phyloP scores from a whole-genome alignment of 306 rosid species.

The Begonia masoniana region DNA sequence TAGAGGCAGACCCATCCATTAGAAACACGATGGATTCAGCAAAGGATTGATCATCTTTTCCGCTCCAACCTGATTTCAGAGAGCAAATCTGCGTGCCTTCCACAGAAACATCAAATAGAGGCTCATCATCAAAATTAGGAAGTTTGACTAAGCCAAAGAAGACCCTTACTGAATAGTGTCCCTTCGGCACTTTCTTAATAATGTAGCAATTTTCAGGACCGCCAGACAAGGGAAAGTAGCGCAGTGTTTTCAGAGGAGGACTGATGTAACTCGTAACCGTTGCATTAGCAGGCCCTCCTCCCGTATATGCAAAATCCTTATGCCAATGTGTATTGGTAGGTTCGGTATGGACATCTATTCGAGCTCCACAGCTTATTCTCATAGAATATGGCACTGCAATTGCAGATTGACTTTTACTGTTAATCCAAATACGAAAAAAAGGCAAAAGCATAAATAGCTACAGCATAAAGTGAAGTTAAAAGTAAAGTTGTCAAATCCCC shows the following conservation, averaged over 20 bases:
- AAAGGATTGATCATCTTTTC: slow-evolving; percentile 57
- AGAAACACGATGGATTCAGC: slow-evolving; percentile 63
- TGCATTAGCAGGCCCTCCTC: slow-evolving; percentile 80
- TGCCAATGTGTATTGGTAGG: slow-evolving; percentile 72
- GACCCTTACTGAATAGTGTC: slow-evolving; percentile 71
- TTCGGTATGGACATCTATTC: slow-evolving; percentile 41
- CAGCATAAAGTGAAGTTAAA: slow-evolving; percentile 2
- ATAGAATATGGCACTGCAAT: slow-evolving; percentile 63
- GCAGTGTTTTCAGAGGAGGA: slow-evolving; percentile 70
- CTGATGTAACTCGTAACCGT: slow-evolving; percentile 40
- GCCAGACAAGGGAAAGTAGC: slow-evolving; percentile 65
- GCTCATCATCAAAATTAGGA: slow-evolving; percentile 43
- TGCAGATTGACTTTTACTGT: slow-evolving; percentile 3
- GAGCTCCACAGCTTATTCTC: slow-evolving; percentile 94
- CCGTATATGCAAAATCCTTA: slow-evolving; percentile 88
- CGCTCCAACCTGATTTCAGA: slow-evolving; percentile 83
- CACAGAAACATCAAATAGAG: slow-evolving; percentile 73
- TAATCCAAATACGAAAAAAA: not conserved
- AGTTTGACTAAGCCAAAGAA: slow-evolving; percentile 58
- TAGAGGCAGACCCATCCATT: slow-evolving; percentile 48
- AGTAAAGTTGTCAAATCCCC: not conserved
- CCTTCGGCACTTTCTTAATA: slow-evolving; percentile 56
- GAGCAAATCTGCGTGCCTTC: slow-evolving; percentile 77
- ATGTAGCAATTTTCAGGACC: slow-evolving; percentile 92
- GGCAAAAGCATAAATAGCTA: not conserved